Base-by-base conservation (phyloP, 106 monocot genomes). In the Alisma plantagoaquatica region DNA sequence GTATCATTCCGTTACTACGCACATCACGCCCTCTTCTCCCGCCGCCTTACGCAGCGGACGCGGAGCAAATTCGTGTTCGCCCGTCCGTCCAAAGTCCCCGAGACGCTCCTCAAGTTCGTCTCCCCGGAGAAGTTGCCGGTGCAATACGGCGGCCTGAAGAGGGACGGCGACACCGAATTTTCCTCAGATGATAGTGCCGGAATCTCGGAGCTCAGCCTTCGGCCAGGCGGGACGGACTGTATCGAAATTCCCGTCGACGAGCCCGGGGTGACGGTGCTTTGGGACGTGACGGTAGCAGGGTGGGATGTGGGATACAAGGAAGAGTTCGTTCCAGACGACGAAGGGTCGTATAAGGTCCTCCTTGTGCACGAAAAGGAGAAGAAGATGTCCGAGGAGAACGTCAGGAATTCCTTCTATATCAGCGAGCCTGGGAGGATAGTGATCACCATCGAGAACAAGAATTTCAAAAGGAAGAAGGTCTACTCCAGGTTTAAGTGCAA, bases 281-380 rank as follows among this genome's bases (percentile, higher is more conserved):
- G 88, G 83, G 83, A 88, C 60, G 12, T 83, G 4, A 67, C 57
- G 17, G 78, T 73, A 15, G 88, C 83, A 41, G 88, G 88, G 29
- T 83, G 83, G 73, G 88, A 83, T 12, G 83, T 73, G 27, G 49
- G 10, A 54, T 79, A 73, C 67, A 76, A 52, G 60, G 88, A 83
- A 23, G 83, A 83, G 67, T 88, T 83, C 48, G 68, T 73, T n/a
- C 88, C 83, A 7, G 69, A 88, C 1, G 88, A 88, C 45, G 88
- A 88, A 51, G 47, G 78, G 23, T 82, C 82, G 7, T 87, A 87
- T 51, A 66, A 26, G 23, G 66, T 88, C 17, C 55, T 88, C 30
- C 78, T 88, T 26, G 49, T 35, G 20, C 63, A 72, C 51, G 87
- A 79, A 31, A 78, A 63, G 70, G n/a, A n/a, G n/a, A n/a, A n/a